Conservation (phyloP, 257 asterid species). For the Solanum ahanhuiri region DNA sequence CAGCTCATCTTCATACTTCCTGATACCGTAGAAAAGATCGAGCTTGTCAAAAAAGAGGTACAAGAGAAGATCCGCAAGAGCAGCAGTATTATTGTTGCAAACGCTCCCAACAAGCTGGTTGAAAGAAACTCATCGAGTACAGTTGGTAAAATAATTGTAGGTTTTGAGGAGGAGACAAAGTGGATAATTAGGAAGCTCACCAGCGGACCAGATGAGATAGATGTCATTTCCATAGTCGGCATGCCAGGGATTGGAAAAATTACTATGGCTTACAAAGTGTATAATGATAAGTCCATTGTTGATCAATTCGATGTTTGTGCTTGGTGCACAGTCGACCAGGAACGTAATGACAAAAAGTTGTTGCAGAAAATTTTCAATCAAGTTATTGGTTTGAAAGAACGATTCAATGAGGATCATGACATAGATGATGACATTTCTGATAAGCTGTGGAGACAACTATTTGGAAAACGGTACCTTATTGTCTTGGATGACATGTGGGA, state of each 20-base stretch:
- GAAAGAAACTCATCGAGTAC: not conserved
- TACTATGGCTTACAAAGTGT: not conserved
- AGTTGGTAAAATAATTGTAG: not conserved
- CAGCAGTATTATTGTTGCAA: not conserved
- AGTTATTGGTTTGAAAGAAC: not conserved
- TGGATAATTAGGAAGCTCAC: not conserved
- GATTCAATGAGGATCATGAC: not conserved
- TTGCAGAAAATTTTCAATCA: not conserved
- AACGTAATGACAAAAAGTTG: too few species aligned
- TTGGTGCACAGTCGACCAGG: too few species aligned
- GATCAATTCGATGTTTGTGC: too few species aligned
- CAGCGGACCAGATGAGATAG: not conserved
- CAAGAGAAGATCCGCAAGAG: not conserved
- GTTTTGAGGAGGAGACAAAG: not conserved
- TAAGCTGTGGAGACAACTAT: not conserved
- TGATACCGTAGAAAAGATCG: not conserved
- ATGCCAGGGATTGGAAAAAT: not conserved
- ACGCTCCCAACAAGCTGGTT: not conserved
- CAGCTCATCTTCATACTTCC: not conserved
- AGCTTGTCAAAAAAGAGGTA: not conserved
- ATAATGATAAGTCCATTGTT: too few species aligned
- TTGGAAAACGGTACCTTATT: not conserved
- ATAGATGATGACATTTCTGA: not conserved
- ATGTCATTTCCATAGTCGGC: not conserved
- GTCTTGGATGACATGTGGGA: constrained; percentile 20